Percentiles rank a stretch among this genome's conserved stretches.
phyloP scores from a whole-genome alignment of 345 rosid species.

The Moricandia arvensis region DNA sequence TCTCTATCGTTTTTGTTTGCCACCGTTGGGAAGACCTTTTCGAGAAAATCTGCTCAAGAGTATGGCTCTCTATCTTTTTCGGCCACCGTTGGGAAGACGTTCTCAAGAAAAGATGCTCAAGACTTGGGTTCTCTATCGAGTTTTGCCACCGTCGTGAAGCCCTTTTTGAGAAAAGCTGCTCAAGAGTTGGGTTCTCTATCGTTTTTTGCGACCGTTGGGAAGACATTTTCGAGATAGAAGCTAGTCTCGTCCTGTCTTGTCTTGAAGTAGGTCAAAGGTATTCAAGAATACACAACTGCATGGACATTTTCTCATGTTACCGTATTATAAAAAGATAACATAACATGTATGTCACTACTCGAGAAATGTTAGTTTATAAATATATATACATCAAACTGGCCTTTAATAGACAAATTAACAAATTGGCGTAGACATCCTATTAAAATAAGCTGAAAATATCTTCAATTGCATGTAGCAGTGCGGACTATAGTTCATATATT shows the following conservation, averaged over 20 bases:
- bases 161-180: slow-evolving; percentile 11
- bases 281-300: background rate
- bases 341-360: background rate
- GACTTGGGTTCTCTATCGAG: background rate
- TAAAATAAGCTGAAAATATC: background rate
- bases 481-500: background rate
- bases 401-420: background rate
- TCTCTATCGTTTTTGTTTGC: background rate
- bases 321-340: background rate
- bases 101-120: background rate
- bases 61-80: background rate
- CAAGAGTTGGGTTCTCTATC: slow-evolving; percentile 49
- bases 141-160: background rate
- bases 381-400: background rate
- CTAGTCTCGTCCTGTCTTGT: background rate
- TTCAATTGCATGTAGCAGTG: background rate
- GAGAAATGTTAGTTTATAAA: background rate
- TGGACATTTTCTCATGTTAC: slow-evolving; percentile 23
- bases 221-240: background rate
- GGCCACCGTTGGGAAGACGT: background rate
- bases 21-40: background rate
- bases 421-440: slow-evolving; percentile 1
- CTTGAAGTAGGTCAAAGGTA: background rate
- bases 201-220: background rate
- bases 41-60: background rate